Evolutionary conservation across 768 basidiomycete species (phyloP), one percentile per base, ranked within the genome.

Genomic region (Neoboletus magnificus): DNA sequence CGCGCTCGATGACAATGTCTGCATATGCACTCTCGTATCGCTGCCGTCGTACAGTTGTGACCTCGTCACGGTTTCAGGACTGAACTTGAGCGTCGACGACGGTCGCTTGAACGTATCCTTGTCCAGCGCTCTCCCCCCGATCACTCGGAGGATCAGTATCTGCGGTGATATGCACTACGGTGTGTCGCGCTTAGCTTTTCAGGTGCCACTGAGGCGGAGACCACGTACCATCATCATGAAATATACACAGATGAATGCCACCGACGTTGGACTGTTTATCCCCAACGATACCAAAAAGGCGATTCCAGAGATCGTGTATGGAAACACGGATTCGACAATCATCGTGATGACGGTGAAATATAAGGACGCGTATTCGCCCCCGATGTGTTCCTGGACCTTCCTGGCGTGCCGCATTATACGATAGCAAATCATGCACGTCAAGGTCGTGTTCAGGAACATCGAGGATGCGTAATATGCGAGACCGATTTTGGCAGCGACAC

Each of bases 81-180:
- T 36, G 50, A 67, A 68, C 25, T 46, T 40, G 50, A 62, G 15
- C 4, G 56, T 41, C 22, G 62, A 61, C 12, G 8, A 0, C 2
- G 36, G 10, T 16, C 23, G 18, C 13, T 15, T 43, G 15, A 46
- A 32, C 5, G 57, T 57, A 12, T 61, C 52, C 12, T 40, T 37
- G n/a, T 53, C 29, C 60, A 56, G 57, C 33, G 57, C 62, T 16
- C 46, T 59, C 12, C 60, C 60, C 10, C 12, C 20, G 36, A 68
- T 32, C 16, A 68, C 66, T 30, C 64, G 58, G 20, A 70, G 57
- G 32, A 70, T 64, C 46, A 68, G 42, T 42, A 66, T 49, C 40
- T 66, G 68, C 1, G 68, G 66, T 20, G 68, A 66, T 52, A 70
- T 66, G 40, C 61, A 68, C 67, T 70, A 37, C 7, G 6, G n/a